These are phyloP conservation scores for Plantago elongata DNA, from an alignment of 257 asterid species.

Conservation along the genomic window DNA sequence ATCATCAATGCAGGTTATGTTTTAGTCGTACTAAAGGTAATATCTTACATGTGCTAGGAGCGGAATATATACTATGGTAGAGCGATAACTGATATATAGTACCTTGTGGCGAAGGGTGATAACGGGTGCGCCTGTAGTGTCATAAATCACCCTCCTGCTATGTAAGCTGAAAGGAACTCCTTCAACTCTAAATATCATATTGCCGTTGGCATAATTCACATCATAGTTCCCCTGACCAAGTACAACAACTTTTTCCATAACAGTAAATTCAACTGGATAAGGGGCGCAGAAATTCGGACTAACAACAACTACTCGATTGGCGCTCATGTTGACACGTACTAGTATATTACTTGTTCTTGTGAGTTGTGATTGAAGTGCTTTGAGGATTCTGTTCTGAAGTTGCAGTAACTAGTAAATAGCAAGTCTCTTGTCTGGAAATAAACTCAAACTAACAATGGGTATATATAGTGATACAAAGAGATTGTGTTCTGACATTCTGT, in stretches of 20 bases:
- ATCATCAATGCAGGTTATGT: no score
- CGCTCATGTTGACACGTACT: background rate
- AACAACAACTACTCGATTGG: slow-evolving; percentile 16
- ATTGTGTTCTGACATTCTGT: background rate
- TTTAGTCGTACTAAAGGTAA: no score
- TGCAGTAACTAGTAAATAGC: background rate
- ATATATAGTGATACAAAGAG: no score
- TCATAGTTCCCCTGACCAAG: slow-evolving; percentile 9
- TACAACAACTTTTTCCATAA: slow-evolving; percentile 16
- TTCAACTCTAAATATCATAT: slow-evolving; percentile 32
- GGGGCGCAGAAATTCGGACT: slow-evolving; percentile 27
- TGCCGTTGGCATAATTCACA: slow-evolving; percentile 26
- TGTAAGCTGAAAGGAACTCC: slow-evolving; percentile 17
- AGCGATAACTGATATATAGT: background rate
- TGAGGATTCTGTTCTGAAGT: no score
- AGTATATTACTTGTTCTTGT: no score
- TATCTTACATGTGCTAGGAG: no score
- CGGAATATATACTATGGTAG: no score
- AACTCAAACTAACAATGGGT: background rate
- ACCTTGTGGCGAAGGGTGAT: slow-evolving; percentile 37
- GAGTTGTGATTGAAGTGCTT: no score
- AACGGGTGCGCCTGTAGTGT: slow-evolving; percentile 30
- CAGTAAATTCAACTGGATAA: slow-evolving; percentile 22
- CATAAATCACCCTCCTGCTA: slow-evolving; percentile 21
- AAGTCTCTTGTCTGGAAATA: background rate